Conservation (phyloP, 768 basidiomycete genomes). For the Harrya chromipes region DNA sequence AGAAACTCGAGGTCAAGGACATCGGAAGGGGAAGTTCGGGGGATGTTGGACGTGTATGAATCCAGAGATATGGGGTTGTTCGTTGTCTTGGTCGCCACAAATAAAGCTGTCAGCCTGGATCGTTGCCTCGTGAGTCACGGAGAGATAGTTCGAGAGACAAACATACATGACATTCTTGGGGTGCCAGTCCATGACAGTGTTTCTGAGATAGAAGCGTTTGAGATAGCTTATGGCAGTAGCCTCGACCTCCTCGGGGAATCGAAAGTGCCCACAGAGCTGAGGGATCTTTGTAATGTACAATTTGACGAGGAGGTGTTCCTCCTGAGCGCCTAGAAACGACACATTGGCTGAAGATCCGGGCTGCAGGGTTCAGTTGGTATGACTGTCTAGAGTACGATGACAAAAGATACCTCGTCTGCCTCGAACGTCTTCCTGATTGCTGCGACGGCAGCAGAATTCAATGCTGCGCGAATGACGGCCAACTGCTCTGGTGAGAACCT, state of each 20-base stretch:
- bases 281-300: constrained; percentile 86
- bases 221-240: constrained; percentile 90
- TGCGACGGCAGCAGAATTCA: constrained; percentile 75
- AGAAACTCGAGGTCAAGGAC: constrained; percentile 95
- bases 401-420: constrained; percentile 61
- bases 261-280: constrained; percentile 79
- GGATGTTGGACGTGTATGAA: constrained; percentile 77
- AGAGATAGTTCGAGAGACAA: background rate
- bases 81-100: constrained; percentile 96
- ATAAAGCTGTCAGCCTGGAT: constrained; percentile 87
- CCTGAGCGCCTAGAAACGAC: constrained; percentile 68
- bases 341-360: constrained; percentile 71
- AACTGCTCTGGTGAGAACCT: constrained; percentile 75
- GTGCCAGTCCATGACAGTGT: constrained; percentile 99
- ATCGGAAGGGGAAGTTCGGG: constrained; percentile 74
- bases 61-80: constrained; percentile 90
- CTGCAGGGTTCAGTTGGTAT: constrained; percentile 36
- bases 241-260: constrained; percentile 89
- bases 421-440: constrained; percentile 78
- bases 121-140: background rate
- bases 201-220: constrained; percentile 95
- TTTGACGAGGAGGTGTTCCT: constrained; percentile 86
- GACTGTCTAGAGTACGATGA: background rate
- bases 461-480: constrained; percentile 49
- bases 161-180: constrained; percentile 96